Percentiles rank a stretch among this genome's conserved stretches.
These are phyloP conservation scores for Mucor lusitanicus DNA, from an alignment of 371 early-diverging fungal genomes.

Conservation along the genomic window DNA sequence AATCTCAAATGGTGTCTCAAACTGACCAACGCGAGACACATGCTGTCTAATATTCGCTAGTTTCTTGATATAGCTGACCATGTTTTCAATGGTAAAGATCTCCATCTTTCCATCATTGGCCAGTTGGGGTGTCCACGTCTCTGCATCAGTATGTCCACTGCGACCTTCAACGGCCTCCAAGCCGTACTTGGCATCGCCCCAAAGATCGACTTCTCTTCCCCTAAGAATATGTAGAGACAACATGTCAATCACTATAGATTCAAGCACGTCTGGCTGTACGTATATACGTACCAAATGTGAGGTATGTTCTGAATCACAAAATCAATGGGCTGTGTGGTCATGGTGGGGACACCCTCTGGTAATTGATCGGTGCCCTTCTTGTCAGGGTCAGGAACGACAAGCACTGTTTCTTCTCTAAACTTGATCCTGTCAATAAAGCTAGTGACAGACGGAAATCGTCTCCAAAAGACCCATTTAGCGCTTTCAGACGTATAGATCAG, in stretches of 20 bases:
- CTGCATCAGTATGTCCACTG: conserved; percentile 28
- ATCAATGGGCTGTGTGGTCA: conserved; percentile 40
- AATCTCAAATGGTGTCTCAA: conserved; percentile 37
- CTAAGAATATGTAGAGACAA: conserved; percentile 8
- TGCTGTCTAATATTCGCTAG: conserved; percentile 43
- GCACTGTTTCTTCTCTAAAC: conserved; percentile 17
- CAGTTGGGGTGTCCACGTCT: conserved; percentile 34
- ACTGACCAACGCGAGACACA: conserved; percentile 48
- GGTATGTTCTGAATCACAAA: conserved; percentile 50
- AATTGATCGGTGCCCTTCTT: background rate
- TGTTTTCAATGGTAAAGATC: conserved; percentile 32
- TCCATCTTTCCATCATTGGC: conserved; percentile 45
- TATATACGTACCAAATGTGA: conserved; percentile 35
- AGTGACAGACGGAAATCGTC: conserved; percentile 58
- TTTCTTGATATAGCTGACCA: conserved; percentile 43
- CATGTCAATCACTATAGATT: background rate
- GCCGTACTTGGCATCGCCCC: conserved; percentile 39
- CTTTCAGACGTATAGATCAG: conserved; percentile 56
- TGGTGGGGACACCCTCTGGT: conserved; percentile 5
- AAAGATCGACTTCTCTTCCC: conserved; percentile 46
- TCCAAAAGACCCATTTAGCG: conserved; percentile 60
- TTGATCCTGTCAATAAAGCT: conserved; percentile 46
- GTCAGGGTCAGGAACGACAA: conserved; percentile 13
- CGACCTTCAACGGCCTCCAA: conserved; percentile 31
- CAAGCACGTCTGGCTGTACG: background rate